These are phyloP conservation scores for Fraxinus albicans DNA, from an alignment of 305 asterid genomes.

Conservation along the genomic window DNA sequence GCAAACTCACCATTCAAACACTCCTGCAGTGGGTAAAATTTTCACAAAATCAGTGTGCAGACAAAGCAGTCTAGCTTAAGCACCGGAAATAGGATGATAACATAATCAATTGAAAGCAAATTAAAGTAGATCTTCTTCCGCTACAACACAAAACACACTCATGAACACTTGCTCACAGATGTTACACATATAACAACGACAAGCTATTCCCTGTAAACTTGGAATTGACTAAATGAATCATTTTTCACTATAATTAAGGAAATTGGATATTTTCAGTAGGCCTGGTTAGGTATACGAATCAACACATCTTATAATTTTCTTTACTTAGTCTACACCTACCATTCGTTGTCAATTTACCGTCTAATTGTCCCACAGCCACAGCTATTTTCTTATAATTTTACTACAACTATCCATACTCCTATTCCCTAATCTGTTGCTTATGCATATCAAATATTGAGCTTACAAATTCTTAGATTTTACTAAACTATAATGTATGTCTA, in stretches of 20 bases:
- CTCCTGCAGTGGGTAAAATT: conserved; percentile 46
- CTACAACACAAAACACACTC: not conserved
- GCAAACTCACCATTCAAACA: conserved; percentile 97
- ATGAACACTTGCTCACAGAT: not conserved
- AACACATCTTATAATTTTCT: not conserved
- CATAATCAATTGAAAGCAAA: not conserved
- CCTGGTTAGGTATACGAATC: not conserved
- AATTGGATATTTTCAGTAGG: not conserved
- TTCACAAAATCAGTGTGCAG: conserved; percentile 8
- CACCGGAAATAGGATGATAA: not conserved
- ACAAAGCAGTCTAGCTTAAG: not conserved
- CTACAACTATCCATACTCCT: not conserved
- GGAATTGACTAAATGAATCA: not conserved
- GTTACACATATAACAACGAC: not conserved
- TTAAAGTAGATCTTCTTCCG: not conserved
- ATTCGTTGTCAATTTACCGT: not conserved
- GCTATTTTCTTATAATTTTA: not conserved
- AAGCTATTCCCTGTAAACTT: not conserved
- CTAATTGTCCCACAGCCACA: not conserved
- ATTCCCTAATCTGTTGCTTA: not conserved
- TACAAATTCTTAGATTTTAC: not conserved
- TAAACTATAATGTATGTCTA: not conserved
- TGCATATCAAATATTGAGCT: not conserved
- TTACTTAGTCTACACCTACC: not conserved
- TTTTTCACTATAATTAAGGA: not conserved